Evolutionary conservation across 768 basidiomycete species (phyloP), one percentile per base, ranked within the genome.

Genomic region (Leccinum pellstonianum): DNA sequence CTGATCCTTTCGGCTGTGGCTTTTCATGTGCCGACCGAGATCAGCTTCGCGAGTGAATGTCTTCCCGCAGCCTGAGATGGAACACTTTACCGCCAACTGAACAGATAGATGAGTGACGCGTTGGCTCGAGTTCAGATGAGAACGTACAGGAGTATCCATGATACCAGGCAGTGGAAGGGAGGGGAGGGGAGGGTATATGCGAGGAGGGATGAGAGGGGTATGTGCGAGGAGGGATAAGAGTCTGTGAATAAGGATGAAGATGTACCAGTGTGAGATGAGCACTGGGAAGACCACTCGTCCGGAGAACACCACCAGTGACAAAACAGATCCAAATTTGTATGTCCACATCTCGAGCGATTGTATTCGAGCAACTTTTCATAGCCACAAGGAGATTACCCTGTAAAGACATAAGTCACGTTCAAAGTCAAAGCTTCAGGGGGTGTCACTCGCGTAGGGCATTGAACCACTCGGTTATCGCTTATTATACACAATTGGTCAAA

Each of bases 381-480:
- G 55, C 61, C 66, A 60, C 64, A 64, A 23, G 21, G 38, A 66
- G 62, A 62, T 61, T 70, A 61, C 61, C 64, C 52, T 31, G 56
- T 66, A 52, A 60, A 48, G 55, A 43, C 31, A 63, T 65, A 65
- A 70, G 65, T 74, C 66, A 21, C n/a, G n/a, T 33, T n/a, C 12
- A 33, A 14, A 25, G 66, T 64, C 38, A 52, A 64, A 69, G 58
- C 55, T 23, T 41, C 48, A 31, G 37, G 47, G 15, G 23, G 27
- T n/a, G 19, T 12, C 10, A 47, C 46, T 21, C 46, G 46, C 46
- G 19, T 23, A 47, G 9, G 9, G 43, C n/a, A 21, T n/a, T 59
- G 68, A 68, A 64, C 70, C 71, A 61, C 71, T 68, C 62, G 68
- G 66, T 47, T 62, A 72, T 47, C 5, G 52, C 11, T n/a, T 17